Conservation (phyloP, 257 asterid genomes). For the Leonotis leonurus region DNA sequence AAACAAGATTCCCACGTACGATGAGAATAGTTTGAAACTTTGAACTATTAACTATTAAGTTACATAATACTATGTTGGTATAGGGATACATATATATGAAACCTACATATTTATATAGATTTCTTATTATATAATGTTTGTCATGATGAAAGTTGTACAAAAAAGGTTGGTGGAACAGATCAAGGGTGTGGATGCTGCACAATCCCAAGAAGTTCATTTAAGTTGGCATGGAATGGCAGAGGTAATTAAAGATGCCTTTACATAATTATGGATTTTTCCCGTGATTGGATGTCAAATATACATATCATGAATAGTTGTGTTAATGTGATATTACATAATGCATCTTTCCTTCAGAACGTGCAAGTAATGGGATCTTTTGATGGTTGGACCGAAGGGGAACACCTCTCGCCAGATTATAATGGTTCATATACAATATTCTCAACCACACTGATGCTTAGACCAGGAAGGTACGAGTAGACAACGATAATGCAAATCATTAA, state of each 20-base stretch:
- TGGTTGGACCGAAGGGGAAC: conserved; percentile 86
- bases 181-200: conserved; percentile 66
- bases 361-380: conserved; percentile 95
- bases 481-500: neutral
- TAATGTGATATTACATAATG: neutral
- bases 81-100: neutral
- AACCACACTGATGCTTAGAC: conserved; percentile 69
- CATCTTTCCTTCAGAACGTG: conserved; percentile 51
- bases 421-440: conserved; percentile 65
- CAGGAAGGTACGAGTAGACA: conserved; percentile 64
- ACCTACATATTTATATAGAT: neutral
- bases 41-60: no score
- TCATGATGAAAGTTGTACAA: conserved; percentile 52
- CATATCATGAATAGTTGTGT: neutral
- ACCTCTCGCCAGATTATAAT: conserved; percentile 69
- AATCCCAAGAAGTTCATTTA: conserved; percentile 55
- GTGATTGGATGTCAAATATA: neutral
- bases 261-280: neutral
- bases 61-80: neutral
- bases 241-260: conserved; percentile 41
- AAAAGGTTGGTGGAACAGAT: conserved; percentile 58
- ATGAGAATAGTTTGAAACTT: no score
- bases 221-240: conserved; percentile 90
- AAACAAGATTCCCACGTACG: neutral
- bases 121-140: conserved; percentile 17